Percentiles rank a stretch among this genome's conserved stretches.
Conservation (phyloP, 2,329 filamentous ascomycete genomes). For the Arthrobotrys megalospora region DNA sequence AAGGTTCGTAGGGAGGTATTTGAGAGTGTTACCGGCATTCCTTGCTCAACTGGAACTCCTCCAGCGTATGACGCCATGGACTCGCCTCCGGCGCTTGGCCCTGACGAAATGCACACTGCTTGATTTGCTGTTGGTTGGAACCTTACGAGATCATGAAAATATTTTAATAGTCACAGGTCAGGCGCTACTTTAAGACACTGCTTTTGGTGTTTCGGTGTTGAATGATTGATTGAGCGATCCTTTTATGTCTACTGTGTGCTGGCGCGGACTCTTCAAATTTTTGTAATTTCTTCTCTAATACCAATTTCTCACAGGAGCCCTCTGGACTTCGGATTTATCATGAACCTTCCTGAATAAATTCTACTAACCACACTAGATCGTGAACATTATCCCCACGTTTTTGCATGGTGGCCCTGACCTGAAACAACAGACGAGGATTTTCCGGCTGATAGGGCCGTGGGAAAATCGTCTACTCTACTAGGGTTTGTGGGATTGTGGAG, state of each 20-base stretch:
- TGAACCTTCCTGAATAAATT: background rate
- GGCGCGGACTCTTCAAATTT: constrained; percentile 4
- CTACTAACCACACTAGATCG: background rate
- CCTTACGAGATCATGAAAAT: background rate
- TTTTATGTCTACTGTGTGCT: background rate
- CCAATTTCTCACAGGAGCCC: background rate
- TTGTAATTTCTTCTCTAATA: constrained; percentile 1
- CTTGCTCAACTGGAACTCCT: constrained; percentile 16
- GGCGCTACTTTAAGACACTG: background rate
- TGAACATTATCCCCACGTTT: constrained; percentile 3
- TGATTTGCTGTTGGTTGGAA: background rate
- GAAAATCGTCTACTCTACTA: background rate
- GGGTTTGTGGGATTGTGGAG: constrained; percentile 20
- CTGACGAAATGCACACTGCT: constrained; percentile 1
- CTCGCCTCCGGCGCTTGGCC: constrained; percentile 2
- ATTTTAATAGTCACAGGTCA: background rate
- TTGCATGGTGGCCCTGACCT: constrained; percentile 23
- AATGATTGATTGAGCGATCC: constrained; percentile 1
- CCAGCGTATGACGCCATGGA: constrained; percentile 36
- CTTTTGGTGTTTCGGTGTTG: too few relatives aligned
- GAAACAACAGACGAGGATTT: constrained; percentile 47
- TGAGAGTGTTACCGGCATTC: constrained; percentile 64
- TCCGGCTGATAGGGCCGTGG: constrained; percentile 47
- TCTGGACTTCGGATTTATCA: constrained; percentile 13
- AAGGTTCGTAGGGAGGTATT: constrained; percentile 69